A percentile compares a stretch with the other conserved stretches of the same genome.
Evolutionary conservation across 805 yeast genomes (phyloP).

Genomic region (Yarrowia divulgata): DNA sequence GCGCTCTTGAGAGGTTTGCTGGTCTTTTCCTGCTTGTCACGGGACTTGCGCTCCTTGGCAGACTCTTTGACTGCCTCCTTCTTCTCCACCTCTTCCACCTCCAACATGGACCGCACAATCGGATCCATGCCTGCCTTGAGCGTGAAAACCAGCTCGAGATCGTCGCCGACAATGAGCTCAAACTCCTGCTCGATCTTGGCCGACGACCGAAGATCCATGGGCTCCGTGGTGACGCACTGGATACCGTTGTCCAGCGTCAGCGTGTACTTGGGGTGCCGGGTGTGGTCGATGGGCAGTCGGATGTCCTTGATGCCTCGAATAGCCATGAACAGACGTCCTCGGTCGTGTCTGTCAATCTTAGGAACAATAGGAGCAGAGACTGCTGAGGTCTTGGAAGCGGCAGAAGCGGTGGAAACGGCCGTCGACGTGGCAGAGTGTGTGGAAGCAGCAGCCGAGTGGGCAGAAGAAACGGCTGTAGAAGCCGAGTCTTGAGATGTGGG

Average conservation of each 20-base stretch:
- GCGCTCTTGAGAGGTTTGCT: conserved; percentile 2
- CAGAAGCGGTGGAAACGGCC: neutral
- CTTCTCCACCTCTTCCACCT: neutral
- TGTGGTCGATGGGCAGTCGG: conserved; percentile 55
- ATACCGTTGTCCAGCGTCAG: conserved; percentile 75
- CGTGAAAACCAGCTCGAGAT: conserved; percentile 72
- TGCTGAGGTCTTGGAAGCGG: neutral
- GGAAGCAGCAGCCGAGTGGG: neutral
- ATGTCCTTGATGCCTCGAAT: conserved; percentile 48
- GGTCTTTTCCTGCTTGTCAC: neutral
- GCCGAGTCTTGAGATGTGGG: neutral
- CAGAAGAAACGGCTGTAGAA: conserved; percentile 3
- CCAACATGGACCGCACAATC: conserved; percentile 12
- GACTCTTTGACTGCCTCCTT: neutral
- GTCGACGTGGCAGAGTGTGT: neutral
- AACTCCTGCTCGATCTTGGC: conserved; percentile 72
- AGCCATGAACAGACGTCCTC: conserved; percentile 45
- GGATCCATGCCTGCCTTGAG: conserved; percentile 59
- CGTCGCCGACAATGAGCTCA: conserved; percentile 70
- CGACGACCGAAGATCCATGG: conserved; percentile 48
- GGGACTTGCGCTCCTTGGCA: neutral
- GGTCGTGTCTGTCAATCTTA: conserved; percentile 39
- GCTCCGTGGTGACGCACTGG: conserved; percentile 73
- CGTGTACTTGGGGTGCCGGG: conserved; percentile 57
- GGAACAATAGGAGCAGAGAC: conserved; percentile 1